Percentiles rank a stretch among this genome's conserved stretches.
Evolutionary conservation across 202 grass and related monocot species (phyloP).

Genomic region (Panicum virgatum): DNA sequence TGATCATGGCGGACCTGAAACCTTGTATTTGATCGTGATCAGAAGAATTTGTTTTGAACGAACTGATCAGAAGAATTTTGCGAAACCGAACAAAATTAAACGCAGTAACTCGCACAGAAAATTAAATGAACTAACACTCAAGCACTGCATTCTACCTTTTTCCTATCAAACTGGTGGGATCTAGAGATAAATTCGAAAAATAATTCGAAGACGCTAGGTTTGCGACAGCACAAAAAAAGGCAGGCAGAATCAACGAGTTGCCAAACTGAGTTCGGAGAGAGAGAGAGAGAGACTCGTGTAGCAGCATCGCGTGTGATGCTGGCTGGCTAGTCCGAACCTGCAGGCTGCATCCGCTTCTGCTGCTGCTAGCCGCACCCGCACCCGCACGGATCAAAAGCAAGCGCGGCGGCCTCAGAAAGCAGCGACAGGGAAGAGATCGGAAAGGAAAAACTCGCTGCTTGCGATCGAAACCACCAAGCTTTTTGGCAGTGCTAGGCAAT

Average conservation of each 20-base stretch:
- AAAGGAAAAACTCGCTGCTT: slow-evolving; percentile 1
- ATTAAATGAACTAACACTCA: not conserved
- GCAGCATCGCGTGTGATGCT: slow-evolving; percentile 23
- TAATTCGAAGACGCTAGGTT: not conserved
- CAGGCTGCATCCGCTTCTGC: not conserved
- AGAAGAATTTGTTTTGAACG: not conserved
- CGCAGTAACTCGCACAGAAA: not conserved
- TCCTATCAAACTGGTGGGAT: not conserved
- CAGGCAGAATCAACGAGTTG: not conserved
- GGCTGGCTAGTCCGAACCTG: not conserved
- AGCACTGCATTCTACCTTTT: not conserved
- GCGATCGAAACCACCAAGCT: slow-evolving; percentile 1
- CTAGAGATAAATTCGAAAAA: not conserved
- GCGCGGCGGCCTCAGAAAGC: not conserved
- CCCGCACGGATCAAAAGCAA: not conserved
- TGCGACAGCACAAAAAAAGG: not conserved
- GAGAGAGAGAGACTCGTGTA: not conserved
- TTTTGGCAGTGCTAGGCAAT: slow-evolving; percentile 14
- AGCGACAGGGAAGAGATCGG: slow-evolving; percentile 21
- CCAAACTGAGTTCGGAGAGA: not conserved
- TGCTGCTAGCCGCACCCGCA: not conserved
- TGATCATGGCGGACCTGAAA: not conserved
- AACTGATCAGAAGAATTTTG: not conserved
- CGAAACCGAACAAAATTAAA: not conserved
- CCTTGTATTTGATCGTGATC: not conserved